Conservation (phyloP, 1,139 yeast species). For the Suzukiozyma palmioleophila region DNA sequence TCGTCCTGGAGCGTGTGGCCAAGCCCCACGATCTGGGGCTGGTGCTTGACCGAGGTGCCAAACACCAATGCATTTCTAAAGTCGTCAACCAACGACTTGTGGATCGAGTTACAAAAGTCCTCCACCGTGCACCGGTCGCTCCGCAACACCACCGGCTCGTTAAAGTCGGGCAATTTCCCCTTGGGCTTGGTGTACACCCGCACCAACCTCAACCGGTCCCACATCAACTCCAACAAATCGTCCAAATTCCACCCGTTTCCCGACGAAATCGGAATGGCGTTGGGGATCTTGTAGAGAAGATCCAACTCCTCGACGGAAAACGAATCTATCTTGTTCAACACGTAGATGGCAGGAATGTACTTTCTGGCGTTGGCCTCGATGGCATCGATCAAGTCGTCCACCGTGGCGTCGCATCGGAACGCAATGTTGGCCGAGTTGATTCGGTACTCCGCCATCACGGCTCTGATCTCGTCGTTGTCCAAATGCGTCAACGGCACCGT, state of each 20-base stretch:
- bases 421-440: slow-evolving; percentile 97
- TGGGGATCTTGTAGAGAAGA: slow-evolving; percentile 82
- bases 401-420: slow-evolving; percentile 94
- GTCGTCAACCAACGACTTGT: slow-evolving; percentile 88
- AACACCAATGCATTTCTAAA: slow-evolving; percentile 88
- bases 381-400: slow-evolving; percentile 92
- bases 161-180: slow-evolving; percentile 89
- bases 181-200: slow-evolving; percentile 97
- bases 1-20: slow-evolving; percentile 82
- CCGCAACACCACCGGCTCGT: slow-evolving; percentile 89
- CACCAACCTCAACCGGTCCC: slow-evolving; percentile 85
- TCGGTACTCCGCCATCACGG: slow-evolving; percentile 93
- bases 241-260: slow-evolving; percentile 97
- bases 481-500: slow-evolving; percentile 90
- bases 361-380: slow-evolving; percentile 85
- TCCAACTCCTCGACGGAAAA: slow-evolving; percentile 92
- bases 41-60: slow-evolving; percentile 93
- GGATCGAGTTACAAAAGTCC: slow-evolving; percentile 95
- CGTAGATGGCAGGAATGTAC: slow-evolving; percentile 93
- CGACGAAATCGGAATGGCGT: slow-evolving; percentile 94
- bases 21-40: slow-evolving; percentile 95
- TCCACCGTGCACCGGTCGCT: slow-evolving; percentile 80
- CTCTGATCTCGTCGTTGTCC: slow-evolving; percentile 89
- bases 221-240: slow-evolving; percentile 89
- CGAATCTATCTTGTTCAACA: slow-evolving; percentile 90